Conservation (phyloP, 2,329 filamentous ascomycete species). For the Botrytis medusae region DNA sequence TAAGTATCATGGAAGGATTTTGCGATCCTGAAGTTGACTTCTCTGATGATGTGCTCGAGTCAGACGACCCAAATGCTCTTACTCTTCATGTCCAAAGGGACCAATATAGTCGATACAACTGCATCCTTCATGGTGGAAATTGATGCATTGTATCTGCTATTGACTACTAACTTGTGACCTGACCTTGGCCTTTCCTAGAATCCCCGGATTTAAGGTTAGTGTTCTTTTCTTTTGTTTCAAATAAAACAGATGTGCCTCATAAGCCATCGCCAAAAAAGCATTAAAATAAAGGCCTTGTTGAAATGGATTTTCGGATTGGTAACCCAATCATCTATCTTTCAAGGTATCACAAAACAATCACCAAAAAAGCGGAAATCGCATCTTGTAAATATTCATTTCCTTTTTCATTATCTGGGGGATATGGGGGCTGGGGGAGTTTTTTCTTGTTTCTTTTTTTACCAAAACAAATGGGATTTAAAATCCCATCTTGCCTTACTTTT, state of each 20-base stretch:
- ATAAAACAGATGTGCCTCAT: conserved; percentile 16
- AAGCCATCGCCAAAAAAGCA: conserved; percentile 20
- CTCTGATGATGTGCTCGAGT: neutral
- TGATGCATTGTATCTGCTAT: conserved; percentile 6
- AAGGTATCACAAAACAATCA: conserved; percentile 21
- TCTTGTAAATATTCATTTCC: conserved; percentile 10
- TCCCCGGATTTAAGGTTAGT: conserved; percentile 9
- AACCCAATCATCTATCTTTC: conserved; percentile 16
- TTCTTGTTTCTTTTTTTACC: too few species aligned
- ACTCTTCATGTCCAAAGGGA: neutral
- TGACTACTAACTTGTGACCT: conserved; percentile 21
- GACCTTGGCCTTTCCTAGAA: conserved; percentile 17
- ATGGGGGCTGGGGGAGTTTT: neutral
- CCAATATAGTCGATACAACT: conserved; percentile 2
- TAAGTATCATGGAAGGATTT: neutral
- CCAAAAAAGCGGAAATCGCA: conserved; percentile 23
- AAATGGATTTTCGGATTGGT: conserved; percentile 11
- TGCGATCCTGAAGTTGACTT: conserved; percentile 5
- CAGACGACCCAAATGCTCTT: neutral
- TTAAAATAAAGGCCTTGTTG: conserved; percentile 20
- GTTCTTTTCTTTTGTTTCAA: conserved; percentile 1
- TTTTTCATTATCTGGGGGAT: neutral
- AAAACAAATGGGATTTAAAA: too few species aligned
- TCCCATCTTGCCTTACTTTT: neutral
- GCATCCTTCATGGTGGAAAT: conserved; percentile 3